These are phyloP conservation scores for Mantamonas sphyraenae DNA, from an alignment of 78 protist genomes.

Conservation along the genomic window DNA sequence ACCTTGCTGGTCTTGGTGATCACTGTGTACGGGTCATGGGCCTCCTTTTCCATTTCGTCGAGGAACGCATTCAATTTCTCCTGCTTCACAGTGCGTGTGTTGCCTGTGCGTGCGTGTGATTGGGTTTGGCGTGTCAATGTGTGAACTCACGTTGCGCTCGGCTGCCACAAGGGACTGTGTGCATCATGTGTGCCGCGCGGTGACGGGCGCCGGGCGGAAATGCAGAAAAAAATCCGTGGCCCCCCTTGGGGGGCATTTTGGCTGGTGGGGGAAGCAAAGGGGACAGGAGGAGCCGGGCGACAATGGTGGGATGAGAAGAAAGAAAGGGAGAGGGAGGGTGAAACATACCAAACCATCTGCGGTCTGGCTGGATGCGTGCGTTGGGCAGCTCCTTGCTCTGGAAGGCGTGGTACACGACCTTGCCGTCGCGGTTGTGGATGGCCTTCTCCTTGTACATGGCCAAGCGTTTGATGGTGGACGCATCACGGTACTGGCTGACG, in stretches of 20 bases:
- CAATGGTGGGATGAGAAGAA: no score
- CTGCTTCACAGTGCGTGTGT: conserved; percentile 60
- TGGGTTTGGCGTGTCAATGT: no score
- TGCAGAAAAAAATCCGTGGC: no score
- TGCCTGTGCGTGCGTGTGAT: no score
- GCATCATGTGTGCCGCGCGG: no score
- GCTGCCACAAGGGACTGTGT: no score
- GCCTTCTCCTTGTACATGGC: conserved; percentile 51
- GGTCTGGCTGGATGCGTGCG: conserved; percentile 62
- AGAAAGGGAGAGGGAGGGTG: no score
- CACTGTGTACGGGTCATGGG: conserved; percentile 66
- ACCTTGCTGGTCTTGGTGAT: conserved; percentile 40
- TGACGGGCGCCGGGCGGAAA: no score
- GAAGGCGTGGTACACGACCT: conserved; percentile 26
- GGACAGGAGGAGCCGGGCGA: no score
- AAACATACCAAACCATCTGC: conserved; percentile 47
- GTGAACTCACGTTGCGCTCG: no score
- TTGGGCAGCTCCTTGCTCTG: conserved; percentile 29
- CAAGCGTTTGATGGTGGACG: conserved; percentile 44
- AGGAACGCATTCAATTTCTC: conserved; percentile 45
- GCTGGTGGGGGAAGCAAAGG: no score
- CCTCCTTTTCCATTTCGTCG: conserved; percentile 32
- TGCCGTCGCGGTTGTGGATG: conserved; percentile 39
- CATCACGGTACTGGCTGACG: conserved; percentile 20
- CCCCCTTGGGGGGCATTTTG: no score